phyloP scores from a whole-genome alignment of 805 yeast species.

The Metschnikowia koreensis region DNA sequence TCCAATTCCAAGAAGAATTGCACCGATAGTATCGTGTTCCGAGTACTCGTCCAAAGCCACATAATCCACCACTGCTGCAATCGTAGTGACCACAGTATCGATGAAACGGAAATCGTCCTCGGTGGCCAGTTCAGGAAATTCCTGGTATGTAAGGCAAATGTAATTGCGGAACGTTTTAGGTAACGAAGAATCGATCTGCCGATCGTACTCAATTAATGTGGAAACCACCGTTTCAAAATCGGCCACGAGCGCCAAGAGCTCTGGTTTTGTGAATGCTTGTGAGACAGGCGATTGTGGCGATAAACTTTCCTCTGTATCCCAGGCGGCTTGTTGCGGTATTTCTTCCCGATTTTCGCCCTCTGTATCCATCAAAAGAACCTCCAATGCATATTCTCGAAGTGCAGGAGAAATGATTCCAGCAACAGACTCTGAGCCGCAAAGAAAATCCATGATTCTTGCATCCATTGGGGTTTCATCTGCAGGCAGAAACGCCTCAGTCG shows the following conservation, averaged over 20 bases:
- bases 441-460: constrained; percentile 13
- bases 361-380: neutral
- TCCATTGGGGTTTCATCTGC: constrained; percentile 20
- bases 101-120: constrained; percentile 25
- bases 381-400: neutral
- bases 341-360: neutral
- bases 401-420: constrained; percentile 19
- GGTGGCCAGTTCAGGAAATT: constrained; percentile 18
- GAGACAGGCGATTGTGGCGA: neutral
- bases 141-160: constrained; percentile 21
- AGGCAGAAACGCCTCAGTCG: constrained; percentile 17
- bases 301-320: too few species aligned
- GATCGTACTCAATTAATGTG: constrained; percentile 26
- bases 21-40: constrained; percentile 20
- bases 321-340: neutral
- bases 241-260: constrained; percentile 10
- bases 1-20: constrained; percentile 23
- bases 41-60: constrained; percentile 25
- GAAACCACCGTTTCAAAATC: constrained; percentile 22
- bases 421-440: constrained; percentile 13
- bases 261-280: neutral
- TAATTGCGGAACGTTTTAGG: constrained; percentile 25
- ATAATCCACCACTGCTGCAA: constrained; percentile 28
- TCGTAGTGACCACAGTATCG: constrained; percentile 17
- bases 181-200: constrained; percentile 24